Evolutionary conservation across 257 asterid species (phyloP).

Genomic region (Paraleonurus japonicus): DNA sequence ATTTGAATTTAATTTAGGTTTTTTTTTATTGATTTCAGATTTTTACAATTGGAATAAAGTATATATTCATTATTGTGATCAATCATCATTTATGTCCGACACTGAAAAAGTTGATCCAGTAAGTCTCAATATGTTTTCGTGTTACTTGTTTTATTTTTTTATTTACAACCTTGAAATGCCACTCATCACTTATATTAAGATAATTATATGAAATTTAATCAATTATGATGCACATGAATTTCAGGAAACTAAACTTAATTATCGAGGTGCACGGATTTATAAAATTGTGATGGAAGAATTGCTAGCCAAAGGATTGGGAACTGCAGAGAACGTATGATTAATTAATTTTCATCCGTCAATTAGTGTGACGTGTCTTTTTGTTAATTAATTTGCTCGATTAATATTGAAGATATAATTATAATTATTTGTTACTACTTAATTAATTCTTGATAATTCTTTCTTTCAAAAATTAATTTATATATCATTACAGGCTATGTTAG

Average conservation of each 20-base stretch:
- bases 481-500: slow-evolving; percentile 37
- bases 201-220: no score
- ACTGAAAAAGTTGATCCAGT: neutral
- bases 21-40: neutral
- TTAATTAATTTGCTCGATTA: neutral
- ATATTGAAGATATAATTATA: neutral
- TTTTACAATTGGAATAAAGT: neutral
- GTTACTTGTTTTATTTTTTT: neutral
- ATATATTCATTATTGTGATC: neutral
- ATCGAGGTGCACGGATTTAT: neutral
- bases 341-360: no score
- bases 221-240: no score
- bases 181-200: no score
- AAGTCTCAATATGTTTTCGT: neutral
- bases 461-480: no score
- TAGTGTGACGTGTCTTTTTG: no score
- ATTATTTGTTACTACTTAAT: no score
- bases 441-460: no score
- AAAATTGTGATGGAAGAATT: neutral
- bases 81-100: neutral
- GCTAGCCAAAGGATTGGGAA: neutral
- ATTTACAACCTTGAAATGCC: no score
- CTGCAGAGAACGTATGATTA: neutral
- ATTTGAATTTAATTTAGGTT: neutral
- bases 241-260: neutral